phyloP scores from a whole-genome alignment of 257 asterid genomes.

The Solanum stenotomum region DNA sequence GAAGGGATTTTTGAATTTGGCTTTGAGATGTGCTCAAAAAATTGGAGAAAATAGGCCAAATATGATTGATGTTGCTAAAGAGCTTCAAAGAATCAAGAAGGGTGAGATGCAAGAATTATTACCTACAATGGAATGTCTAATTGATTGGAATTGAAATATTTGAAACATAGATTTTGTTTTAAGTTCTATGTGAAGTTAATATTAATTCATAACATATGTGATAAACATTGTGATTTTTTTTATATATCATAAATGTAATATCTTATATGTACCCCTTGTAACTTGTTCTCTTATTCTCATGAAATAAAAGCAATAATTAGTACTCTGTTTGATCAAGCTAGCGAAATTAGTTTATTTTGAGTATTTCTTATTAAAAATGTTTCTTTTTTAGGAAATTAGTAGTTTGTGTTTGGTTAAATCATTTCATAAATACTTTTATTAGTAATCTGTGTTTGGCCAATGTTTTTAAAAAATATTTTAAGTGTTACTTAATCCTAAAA shows the following conservation, averaged over 20 bases:
- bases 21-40: not conserved
- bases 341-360: too few species aligned
- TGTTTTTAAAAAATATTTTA: too few species aligned
- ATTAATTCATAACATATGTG: not conserved
- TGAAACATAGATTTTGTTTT: not conserved
- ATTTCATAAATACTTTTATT: not conserved
- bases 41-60: conserved; percentile 1
- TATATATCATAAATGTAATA: not conserved
- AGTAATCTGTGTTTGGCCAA: not conserved
- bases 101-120: not conserved
- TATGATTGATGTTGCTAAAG: conserved; percentile 13
- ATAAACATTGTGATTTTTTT: not conserved
- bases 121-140: not conserved
- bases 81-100: not conserved
- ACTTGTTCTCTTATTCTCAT: not conserved
- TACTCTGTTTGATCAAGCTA: too few species aligned
- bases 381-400: not conserved
- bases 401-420: not conserved
- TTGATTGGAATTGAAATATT: not conserved
- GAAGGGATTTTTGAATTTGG: not conserved
- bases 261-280: not conserved
- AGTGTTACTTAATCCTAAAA: too few species aligned
- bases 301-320: too few species aligned
- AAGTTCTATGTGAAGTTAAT: not conserved
- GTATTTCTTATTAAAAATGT: too few species aligned